phyloP scores from a whole-genome alignment of 2,329 filamentous ascomycete species.

The Arthrinium phaeospermum region DNA sequence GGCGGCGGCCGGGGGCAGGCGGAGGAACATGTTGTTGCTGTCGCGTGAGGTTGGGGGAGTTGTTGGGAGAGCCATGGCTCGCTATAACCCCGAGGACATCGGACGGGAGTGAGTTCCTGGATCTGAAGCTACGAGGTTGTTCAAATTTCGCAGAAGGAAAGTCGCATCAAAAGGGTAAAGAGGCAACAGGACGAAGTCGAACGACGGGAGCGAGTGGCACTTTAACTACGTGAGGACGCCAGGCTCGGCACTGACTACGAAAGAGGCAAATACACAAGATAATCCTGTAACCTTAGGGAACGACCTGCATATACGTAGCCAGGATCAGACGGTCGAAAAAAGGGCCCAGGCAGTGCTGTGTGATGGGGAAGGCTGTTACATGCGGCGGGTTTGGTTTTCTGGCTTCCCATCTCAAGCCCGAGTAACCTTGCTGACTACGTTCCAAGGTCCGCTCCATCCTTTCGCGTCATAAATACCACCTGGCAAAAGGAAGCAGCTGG shows the following conservation, averaged over 20 bases:
- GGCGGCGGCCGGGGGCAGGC: constrained; percentile 42
- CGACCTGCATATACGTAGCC: neutral
- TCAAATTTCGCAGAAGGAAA: neutral
- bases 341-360: neutral
- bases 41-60: neutral
- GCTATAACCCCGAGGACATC: constrained; percentile 15
- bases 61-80: constrained; percentile 35
- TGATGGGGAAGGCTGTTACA: constrained; percentile 2
- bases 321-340: constrained; percentile 3
- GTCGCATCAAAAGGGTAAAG: constrained; percentile 3
- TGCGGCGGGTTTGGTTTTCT: neutral
- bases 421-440: constrained; percentile 9
- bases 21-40: constrained; percentile 37
- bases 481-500: neutral
- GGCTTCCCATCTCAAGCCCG: neutral
- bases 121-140: neutral
- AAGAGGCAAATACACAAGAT: neutral
- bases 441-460: neutral
- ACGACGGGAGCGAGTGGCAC: constrained; percentile 1
- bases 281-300: neutral
- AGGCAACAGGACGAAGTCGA: neutral
- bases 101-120: neutral
- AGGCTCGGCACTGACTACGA: constrained; percentile 1
- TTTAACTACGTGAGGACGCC: neutral
- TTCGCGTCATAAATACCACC: neutral